Conservation (phyloP, 441 rosid genomes). For the Jatropha podagrica region DNA sequence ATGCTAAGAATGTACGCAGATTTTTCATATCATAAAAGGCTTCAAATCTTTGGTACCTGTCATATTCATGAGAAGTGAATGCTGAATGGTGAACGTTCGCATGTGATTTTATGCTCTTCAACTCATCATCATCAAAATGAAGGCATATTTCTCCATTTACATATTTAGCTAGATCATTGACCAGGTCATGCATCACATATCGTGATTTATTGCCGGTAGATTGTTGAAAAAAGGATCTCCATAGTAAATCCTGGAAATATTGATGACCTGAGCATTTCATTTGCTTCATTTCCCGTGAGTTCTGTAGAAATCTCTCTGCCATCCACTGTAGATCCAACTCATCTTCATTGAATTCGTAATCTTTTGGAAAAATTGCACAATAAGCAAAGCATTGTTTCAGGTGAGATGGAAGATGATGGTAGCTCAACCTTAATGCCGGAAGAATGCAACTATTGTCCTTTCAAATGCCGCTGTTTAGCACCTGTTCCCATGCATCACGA, state of each 20-base stretch:
- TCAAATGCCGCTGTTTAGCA: constrained; percentile 3
- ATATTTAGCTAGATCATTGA: constrained; percentile 26
- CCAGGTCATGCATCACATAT: constrained; percentile 30
- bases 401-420: constrained; percentile 8
- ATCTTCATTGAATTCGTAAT: background rate
- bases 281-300: background rate
- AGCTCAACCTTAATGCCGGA: constrained; percentile 10
- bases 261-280: constrained; percentile 22
- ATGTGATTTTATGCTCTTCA: background rate
- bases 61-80: background rate
- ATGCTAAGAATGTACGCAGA: constrained; percentile 8
- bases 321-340: constrained; percentile 3
- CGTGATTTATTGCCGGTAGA: background rate
- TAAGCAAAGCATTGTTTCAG: constrained; percentile 14
- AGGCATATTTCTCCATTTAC: constrained; percentile 15
- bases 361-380: constrained; percentile 13
- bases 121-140: constrained; percentile 13
- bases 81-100: constrained; percentile 6
- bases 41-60: constrained; percentile 5
- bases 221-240: constrained; percentile 29
- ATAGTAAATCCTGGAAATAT: constrained; percentile 27
- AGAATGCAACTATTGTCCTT: constrained; percentile 2
- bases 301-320: constrained; percentile 27
- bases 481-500: background rate
- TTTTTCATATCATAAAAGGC: background rate